phyloP scores from a whole-genome alignment of 2,329 filamentous ascomycete species.

The Chaetomiaceae sp. region DNA sequence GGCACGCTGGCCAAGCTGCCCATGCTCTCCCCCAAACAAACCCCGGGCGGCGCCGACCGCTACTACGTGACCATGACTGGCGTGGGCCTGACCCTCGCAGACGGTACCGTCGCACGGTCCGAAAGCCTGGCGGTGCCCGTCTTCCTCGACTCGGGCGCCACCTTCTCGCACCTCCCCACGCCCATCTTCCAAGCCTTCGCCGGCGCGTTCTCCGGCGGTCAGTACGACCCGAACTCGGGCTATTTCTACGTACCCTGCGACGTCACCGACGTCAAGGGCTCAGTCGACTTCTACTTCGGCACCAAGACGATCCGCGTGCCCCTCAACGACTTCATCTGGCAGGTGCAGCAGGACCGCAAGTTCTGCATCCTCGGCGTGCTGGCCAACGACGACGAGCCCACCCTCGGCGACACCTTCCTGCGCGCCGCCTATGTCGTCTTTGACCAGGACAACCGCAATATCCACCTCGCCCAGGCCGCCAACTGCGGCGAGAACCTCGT shows the following conservation, averaged over 20 bases:
- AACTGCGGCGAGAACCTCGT: conserved; percentile 30
- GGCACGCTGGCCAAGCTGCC: conserved; percentile 41
- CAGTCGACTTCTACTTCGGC: conserved; percentile 46
- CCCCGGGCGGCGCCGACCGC: conserved; percentile 27
- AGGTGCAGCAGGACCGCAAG: conserved; percentile 36
- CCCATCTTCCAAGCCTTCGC: conserved; percentile 40
- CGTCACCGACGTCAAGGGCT: conserved; percentile 33
- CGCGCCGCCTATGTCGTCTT: conserved; percentile 32
- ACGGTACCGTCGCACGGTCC: conserved; percentile 22
- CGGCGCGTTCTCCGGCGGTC: conserved; percentile 36
- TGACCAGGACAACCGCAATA: conserved; percentile 30
- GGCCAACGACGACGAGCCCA: conserved; percentile 21
- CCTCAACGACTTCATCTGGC: conserved; percentile 47
- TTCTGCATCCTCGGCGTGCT: conserved; percentile 39
- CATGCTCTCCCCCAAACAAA: conserved; percentile 33
- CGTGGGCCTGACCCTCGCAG: conserved; percentile 25
- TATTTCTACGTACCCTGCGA: conserved; percentile 43
- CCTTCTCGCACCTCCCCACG: conserved; percentile 43
- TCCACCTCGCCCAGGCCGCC: conserved; percentile 31
- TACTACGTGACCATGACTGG: conserved; percentile 33
- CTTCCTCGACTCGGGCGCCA: conserved; percentile 49
- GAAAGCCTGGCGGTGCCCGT: conserved; percentile 24
- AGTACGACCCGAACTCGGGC: conserved; percentile 35
- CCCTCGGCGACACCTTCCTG: conserved; percentile 32
- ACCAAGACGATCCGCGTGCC: conserved; percentile 39